phyloP scores from a whole-genome alignment of 441 rosid species.

The Jatropha multifida region DNA sequence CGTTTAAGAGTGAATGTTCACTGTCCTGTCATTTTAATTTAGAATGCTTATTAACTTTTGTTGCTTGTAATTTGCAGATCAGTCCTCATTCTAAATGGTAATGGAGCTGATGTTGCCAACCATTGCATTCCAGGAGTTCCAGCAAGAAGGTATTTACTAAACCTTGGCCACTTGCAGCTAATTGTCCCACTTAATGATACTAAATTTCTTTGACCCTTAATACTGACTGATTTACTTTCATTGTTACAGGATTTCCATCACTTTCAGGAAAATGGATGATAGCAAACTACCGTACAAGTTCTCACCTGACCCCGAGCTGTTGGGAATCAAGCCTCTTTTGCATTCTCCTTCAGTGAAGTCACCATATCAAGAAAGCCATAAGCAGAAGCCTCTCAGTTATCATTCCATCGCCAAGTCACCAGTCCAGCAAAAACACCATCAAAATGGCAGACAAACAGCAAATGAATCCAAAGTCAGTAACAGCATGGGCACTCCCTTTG shows the following conservation, averaged over 20 bases:
- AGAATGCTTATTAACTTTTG: not conserved
- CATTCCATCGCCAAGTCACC: slow-evolving; percentile 7
- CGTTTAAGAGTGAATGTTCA: not conserved
- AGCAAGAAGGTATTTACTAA: slow-evolving; percentile 36
- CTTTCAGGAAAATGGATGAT: slow-evolving; percentile 66
- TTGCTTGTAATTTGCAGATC: slow-evolving; percentile 39
- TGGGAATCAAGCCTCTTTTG: slow-evolving; percentile 25
- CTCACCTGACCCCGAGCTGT: slow-evolving; percentile 51
- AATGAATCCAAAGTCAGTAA: slow-evolving; percentile 1
- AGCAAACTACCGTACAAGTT: slow-evolving; percentile 51
- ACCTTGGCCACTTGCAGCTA: not conserved
- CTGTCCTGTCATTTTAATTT: not conserved
- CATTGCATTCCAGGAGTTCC: slow-evolving; percentile 73
- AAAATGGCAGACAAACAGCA: not conserved
- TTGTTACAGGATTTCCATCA: slow-evolving; percentile 54
- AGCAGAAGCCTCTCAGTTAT: slow-evolving; percentile 5
- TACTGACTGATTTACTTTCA: not conserved
- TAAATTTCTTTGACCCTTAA: not conserved
- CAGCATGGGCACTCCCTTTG: not conserved
- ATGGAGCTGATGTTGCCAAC: slow-evolving; percentile 70
- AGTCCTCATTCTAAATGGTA: slow-evolving; percentile 58
- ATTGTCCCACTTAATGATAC: not conserved
- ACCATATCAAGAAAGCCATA: slow-evolving; percentile 13
- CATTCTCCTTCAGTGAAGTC: slow-evolving; percentile 12
- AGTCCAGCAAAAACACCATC: slow-evolving; percentile 8